Evolutionary conservation across 805 yeast genomes (phyloP), one percentile per base, ranked within the genome.

Genomic region (Saitoella complicata): DNA sequence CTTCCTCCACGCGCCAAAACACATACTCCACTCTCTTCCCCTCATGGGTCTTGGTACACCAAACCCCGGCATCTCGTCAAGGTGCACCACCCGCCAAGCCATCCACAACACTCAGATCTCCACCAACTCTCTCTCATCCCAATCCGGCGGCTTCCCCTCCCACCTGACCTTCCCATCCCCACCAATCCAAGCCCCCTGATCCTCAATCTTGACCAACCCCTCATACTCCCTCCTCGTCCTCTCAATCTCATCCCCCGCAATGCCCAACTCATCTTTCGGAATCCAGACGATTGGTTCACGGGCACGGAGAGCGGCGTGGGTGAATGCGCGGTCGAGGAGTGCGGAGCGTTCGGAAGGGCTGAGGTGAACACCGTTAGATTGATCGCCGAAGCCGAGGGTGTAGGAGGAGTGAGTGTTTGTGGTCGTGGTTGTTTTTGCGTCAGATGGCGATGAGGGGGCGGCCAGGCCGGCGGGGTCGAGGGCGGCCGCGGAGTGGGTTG

Each of bases 231-330:
- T 44, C 32, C 53, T 50, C 45, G 62, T 57, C 7, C 53, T 56
- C 7, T 40, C 39, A 1, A 59, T 56, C 43, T 62, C 64, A 44
- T 62, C 62, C 5, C 52, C 54, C 2, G 65, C 60, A 7, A 65
- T 51, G 1, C 69, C 69, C 7, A 57, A 51, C 12, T 46, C 50
- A 49, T 71, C 74, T 21, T 51, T 48, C 0, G 74, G 74, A 3
- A 71, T 47, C 74, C 73, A 69, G 1, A 71, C 55, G 30, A 63
- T 52, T 7, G 67, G 66, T 21, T 54, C 47, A 9, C 41, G 47
- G 6, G 50, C 47, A 21, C 58, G 49, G 11, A 57, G 45, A 5
- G 59, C 58, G 4, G 63, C 61, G 45, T 62, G 61, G 39, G 49
- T 52, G 44, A 58, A 63, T 11, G 62, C 53, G 30, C 53, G 55